Base-by-base conservation (phyloP, 805 yeast genomes). In the Ogataea saltuana region DNA sequence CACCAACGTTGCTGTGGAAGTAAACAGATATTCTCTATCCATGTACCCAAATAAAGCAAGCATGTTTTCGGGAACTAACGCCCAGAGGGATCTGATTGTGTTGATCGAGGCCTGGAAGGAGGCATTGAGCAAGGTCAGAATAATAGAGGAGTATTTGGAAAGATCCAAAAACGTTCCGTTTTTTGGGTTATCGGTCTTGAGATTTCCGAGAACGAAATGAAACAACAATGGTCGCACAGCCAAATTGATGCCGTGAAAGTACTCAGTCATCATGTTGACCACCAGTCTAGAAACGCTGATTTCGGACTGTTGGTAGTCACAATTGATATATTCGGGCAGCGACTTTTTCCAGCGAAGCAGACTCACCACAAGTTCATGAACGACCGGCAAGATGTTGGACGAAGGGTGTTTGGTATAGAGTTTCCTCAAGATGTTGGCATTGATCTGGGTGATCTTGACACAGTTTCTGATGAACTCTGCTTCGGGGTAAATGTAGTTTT, bases 11-110 rank as follows among this genome's bases (percentile, higher is more conserved):
- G 86, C 84, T 3, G 90, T 80, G 0, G 90, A 78, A 0, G 89
- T 85, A 60, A 84, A 85, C 18, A 85, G 66, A 57, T 85, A 85
- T 56, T 85, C 95, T 54, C 95, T 71, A 58, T 85, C 95, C 91
- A 85, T 85, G 70, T 87, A 85, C 2, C 95, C 93, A 65, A 85
- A 85, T 33, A 85, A 63, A 0, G 95, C 91, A n/a, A 85, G 82
- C 88, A 83, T 83, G 51, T 83, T 84, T 44, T 82, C 85, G 0
- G 85, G 87, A 58, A 82, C 69, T 35, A 85, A 66, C 0, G 84
- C 81, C 91, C 91, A 85, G 3, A 85, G 66, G 0, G 85, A 78
- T 49, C 87, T 70, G 29, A 85, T 78, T 0, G 89, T 81, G 57
- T 85, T 84, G 35, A 85, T 83, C 0, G 90, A 83, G 0, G 89